phyloP scores from a whole-genome alignment of 2,329 filamentous ascomycete genomes.

The Fusarium tricinctum region DNA sequence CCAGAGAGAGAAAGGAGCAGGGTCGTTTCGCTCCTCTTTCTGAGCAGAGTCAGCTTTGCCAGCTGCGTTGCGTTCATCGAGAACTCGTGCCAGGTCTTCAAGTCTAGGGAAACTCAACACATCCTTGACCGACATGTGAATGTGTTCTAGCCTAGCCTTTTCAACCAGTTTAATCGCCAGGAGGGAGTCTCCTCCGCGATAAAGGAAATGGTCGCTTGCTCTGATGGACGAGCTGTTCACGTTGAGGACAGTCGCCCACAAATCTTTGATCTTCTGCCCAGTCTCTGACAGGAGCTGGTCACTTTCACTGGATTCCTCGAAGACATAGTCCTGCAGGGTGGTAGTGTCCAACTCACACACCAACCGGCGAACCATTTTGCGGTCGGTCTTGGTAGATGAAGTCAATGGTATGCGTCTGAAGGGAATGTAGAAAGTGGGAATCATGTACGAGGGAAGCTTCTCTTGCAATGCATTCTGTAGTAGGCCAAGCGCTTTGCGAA shows the following conservation, averaged over 20 bases:
- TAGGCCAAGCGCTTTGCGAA: neutral
- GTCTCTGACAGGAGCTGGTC: neutral
- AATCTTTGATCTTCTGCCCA: neutral
- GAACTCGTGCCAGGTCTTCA: neutral
- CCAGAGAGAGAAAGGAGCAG: constrained; percentile 2
- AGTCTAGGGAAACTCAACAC: constrained; percentile 1
- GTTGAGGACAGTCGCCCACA: constrained; percentile 1
- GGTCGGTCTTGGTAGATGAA: neutral
- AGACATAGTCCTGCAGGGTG: neutral
- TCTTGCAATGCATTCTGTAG: neutral
- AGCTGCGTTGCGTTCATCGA: neutral
- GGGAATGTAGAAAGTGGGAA: constrained; percentile 1
- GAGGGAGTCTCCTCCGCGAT: constrained; percentile 10
- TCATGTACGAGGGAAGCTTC: neutral
- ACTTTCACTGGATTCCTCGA: neutral
- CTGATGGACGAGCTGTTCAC: neutral
- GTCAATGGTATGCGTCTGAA: neutral
- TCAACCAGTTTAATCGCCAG: constrained; percentile 8
- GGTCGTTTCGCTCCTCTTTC: neutral
- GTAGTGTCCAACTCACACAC: neutral
- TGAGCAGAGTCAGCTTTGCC: neutral
- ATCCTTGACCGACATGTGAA: constrained; percentile 2
- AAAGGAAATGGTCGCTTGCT: constrained; percentile 5
- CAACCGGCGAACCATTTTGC: neutral
- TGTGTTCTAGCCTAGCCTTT: neutral